phyloP scores from a whole-genome alignment of 208 protist species.

The Acanthamoeba royreba region DNA sequence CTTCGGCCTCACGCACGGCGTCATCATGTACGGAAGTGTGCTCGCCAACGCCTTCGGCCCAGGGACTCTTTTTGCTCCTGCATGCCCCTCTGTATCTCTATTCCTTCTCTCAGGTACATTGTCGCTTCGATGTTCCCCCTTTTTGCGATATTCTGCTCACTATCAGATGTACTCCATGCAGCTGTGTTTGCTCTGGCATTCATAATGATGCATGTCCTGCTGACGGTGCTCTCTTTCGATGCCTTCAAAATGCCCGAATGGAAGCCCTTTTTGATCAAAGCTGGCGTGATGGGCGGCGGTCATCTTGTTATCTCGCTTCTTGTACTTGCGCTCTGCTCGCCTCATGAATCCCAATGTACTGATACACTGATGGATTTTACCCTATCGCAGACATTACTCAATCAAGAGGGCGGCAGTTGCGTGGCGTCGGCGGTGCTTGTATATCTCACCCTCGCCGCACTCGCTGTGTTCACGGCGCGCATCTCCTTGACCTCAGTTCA shows the following conservation, averaged over 20 bases:
- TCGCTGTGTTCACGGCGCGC: background rate
- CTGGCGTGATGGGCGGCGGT: background rate
- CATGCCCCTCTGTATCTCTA: background rate
- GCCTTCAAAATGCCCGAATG: background rate
- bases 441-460: background rate
- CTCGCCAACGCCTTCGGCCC: background rate
- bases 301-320: background rate
- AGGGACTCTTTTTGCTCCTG: background rate
- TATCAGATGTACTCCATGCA: background rate
- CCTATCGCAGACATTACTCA: background rate
- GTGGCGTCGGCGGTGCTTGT: background rate
- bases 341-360: background rate
- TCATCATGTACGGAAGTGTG: background rate
- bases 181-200: background rate
- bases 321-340: background rate
- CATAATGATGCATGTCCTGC: background rate
- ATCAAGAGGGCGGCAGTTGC: background rate
- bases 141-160: background rate
- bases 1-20: background rate
- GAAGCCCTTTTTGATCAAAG: background rate
- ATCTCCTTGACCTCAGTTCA: background rate
- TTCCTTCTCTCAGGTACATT: background rate
- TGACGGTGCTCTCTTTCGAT: background rate
- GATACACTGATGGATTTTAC: background rate
- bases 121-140: background rate